Evolutionary conservation across 257 asterid genomes (phyloP), one percentile per base, ranked within the genome.

Genomic region (Scutellaria barbata): DNA sequence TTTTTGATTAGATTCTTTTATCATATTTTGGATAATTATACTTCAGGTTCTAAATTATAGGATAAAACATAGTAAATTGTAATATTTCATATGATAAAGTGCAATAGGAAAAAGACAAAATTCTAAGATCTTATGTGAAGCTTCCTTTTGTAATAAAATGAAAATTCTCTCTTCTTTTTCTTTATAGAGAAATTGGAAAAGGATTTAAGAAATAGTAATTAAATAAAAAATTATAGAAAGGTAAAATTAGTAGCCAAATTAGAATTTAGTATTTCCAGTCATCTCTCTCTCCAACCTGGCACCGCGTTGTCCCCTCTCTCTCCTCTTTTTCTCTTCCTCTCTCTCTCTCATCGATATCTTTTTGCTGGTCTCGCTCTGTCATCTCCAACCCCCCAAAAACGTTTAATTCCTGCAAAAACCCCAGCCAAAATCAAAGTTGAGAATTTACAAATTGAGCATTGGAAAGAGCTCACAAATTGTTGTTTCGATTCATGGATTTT

Each of bases 401-500:
- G 18, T 66, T 48, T 10, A 37, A 7, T 56, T 63, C 57, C 70
- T 43, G 76, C 63, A 14, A 3, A 58, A 66, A 33, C 50, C 68
- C 20, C 42, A 41, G 33, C 5, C 43, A n/a, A 35, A 41, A 61
- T 30, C 35, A 12, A 11, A 6, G 13, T 20, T n/a, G 63, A 7
- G 17, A 13, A 18, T 52, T 6, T n/a, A 3, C 17, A 20, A 71
- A 57, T 5, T 53, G 55, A 51, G 69, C 66, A 6, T 52, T 30
- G 70, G 8, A 22, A 39, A 17, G 47, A 40, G 51, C 73, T 41
- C 67, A 16, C 55, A 10, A 46, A 63, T 60, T 72, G 0, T 37
- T 20, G 40, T 48, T 53, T 65, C 79, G 68, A 63, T 81, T 80
- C 82, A 85, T 85, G 90, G 88, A 75, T 72, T 54, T 69, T 77